phyloP scores from a whole-genome alignment of 2,329 filamentous ascomycete genomes.

The Paecilomyces dactylethromorphus region DNA sequence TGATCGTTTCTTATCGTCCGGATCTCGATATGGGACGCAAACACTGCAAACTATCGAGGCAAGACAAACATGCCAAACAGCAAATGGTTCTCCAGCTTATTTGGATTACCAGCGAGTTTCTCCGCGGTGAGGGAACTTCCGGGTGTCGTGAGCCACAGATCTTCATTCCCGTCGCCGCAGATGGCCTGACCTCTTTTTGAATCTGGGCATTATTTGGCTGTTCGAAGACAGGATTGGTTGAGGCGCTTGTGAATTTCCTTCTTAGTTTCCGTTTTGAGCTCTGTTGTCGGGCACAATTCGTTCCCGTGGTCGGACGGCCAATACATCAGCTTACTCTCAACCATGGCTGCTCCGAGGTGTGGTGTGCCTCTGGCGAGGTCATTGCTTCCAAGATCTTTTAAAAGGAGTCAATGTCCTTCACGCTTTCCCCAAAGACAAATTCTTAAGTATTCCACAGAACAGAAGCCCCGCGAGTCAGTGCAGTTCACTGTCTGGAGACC shows the following conservation, averaged over 20 bases:
- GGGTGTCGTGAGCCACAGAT: neutral
- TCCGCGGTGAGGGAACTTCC: neutral
- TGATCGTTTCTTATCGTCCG: neutral
- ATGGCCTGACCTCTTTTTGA: neutral
- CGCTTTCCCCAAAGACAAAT: conserved; percentile 12
- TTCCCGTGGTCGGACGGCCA: neutral
- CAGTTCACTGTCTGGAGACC: conserved; percentile 37
- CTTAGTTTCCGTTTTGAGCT: neutral
- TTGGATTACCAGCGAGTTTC: conserved; percentile 1
- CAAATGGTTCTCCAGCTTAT: neutral
- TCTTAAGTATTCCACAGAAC: conserved; percentile 20
- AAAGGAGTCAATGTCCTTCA: conserved; percentile 13
- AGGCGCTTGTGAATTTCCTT: neutral
- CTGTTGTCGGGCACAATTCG: neutral
- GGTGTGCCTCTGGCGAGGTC: conserved; percentile 29
- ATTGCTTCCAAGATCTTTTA: conserved; percentile 18
- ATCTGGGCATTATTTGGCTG: neutral
- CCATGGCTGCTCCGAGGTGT: conserved; percentile 26
- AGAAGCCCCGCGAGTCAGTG: conserved; percentile 14
- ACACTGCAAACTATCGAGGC: neutral
- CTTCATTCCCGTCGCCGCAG: neutral
- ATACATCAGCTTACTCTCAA: neutral
- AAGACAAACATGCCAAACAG: conserved; percentile 10
- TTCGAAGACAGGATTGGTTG: neutral
- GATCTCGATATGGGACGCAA: conserved; percentile 2